Evolutionary conservation across 2,329 filamentous ascomycete genomes (phyloP).

Genomic region (Aspergillus udagawae): DNA sequence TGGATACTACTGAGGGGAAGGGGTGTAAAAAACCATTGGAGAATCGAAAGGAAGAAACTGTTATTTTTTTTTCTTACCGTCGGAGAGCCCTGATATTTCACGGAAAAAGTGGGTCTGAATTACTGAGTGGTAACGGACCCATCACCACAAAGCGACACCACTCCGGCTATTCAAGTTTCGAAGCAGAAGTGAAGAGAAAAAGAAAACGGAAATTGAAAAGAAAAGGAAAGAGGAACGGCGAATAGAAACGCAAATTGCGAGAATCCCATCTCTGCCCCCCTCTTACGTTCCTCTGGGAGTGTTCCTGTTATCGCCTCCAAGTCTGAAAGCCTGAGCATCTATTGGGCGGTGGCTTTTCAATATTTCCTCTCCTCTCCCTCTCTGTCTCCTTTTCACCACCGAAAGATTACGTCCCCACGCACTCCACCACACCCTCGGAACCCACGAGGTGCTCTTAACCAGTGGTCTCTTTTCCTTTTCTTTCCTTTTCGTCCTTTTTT

Average conservation of each 20-base stretch:
- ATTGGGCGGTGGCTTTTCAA: neutral
- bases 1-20: constrained; percentile 15
- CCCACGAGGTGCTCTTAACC: constrained; percentile 31
- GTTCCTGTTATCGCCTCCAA: neutral
- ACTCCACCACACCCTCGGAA: constrained; percentile 36
- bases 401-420: constrained; percentile 26
- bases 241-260: constrained; percentile 15
- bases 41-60: constrained; percentile 4
- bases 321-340: neutral
- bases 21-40: constrained; percentile 8
- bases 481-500: constrained; percentile 3
- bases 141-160: constrained; percentile 22
- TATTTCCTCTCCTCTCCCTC: constrained; percentile 8
- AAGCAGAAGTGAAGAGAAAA: constrained; percentile 3
- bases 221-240: constrained; percentile 5
- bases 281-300: neutral
- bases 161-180: constrained; percentile 11
- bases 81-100: constrained; percentile 12
- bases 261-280: neutral
- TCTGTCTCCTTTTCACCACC: constrained; percentile 2
- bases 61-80: constrained; percentile 1
- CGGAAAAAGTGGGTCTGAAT: constrained; percentile 15
- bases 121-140: constrained; percentile 13
- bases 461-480: neutral
- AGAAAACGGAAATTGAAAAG: neutral